Evolutionary conservation across 441 rosid genomes (phyloP).

Genomic region (Gossypium gossypioides): DNA sequence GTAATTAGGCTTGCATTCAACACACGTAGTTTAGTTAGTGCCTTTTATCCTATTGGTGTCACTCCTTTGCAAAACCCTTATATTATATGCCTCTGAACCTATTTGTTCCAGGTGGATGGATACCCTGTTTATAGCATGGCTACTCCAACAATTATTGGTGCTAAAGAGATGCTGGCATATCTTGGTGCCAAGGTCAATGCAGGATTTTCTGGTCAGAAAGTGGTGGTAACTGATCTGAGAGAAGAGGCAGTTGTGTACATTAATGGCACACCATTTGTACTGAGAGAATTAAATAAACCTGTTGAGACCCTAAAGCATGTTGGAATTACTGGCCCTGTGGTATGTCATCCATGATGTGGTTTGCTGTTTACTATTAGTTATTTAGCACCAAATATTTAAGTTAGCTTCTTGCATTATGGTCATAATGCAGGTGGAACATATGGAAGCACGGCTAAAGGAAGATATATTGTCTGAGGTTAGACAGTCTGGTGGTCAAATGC

Average conservation of each 20-base stretch:
- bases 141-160: conserved; percentile 79
- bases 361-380: not conserved
- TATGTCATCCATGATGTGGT: conserved; percentile 26
- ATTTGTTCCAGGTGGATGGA: conserved; percentile 67
- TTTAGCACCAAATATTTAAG: conserved; percentile 9
- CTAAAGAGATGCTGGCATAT: conserved; percentile 80
- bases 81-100: not conserved
- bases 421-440: conserved; percentile 65
- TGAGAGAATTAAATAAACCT: conserved; percentile 87
- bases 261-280: conserved; percentile 86
- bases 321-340: conserved; percentile 88
- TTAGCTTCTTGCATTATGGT: conserved; percentile 11
- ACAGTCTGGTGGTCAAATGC: conserved; percentile 76
- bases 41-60: not conserved
- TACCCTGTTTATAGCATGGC: conserved; percentile 98
- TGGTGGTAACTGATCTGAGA: conserved; percentile 76
- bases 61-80: not conserved
- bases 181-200: conserved; percentile 57
- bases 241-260: conserved; percentile 97
- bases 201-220: conserved; percentile 41
- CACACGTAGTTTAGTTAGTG: not conserved
- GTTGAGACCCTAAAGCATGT: conserved; percentile 92
- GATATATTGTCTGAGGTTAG: conserved; percentile 73
- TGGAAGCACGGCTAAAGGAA: conserved; percentile 84
- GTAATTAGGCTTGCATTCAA: not conserved